Evolutionary conservation across 73 alveolate species (phyloP), one percentile per base, ranked within the genome.

Genomic region (Blepharisma japonicum): DNA sequence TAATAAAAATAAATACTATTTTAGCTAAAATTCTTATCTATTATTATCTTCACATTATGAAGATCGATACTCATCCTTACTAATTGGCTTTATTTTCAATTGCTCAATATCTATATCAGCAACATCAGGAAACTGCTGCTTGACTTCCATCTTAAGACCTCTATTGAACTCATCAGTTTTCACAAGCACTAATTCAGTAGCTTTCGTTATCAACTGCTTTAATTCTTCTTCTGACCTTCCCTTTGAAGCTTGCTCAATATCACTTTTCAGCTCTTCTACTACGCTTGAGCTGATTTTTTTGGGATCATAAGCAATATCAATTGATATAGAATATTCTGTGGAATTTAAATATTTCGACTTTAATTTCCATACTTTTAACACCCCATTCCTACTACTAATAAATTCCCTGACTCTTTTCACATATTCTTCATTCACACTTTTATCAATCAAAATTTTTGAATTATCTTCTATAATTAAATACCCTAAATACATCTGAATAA

Each of bases 401-500:
- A 38, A 14, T 7, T 70, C 42, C 11, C 11, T 45, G 5, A 70
- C 27, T 45, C 2, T n/a, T 23, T 70, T 14, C 20, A 9, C 4
- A 4, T 70, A 7, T 70, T 70, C 20, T 14, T 70, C 42, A 11
- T 70, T 45, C 9, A 70, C 27, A 70, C 80, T 70, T 25, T 70
- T 45, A 9, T 54, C 80, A 70, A 45, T 9, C 14, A 70, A 45
- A 39, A 70, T 47, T 23, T 45, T 25, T 9, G 20, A 7, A 47
- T 70, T 70, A 7, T 23, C 71, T 70, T 45, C 20, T 14, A 25
- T 39, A 39, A 70, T 70, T 45, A 45, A 25, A 70, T 45, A 45
- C 20, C 80, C 80, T n/a, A 70, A 45, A 47, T 70, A 70, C 39
- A 70, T 70, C 45, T 70, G 66, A 9, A 70, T 45, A 1, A 38